Base-by-base conservation (phyloP, 352 stramenopile genomes). In the Thraustochytrium striatum region DNA sequence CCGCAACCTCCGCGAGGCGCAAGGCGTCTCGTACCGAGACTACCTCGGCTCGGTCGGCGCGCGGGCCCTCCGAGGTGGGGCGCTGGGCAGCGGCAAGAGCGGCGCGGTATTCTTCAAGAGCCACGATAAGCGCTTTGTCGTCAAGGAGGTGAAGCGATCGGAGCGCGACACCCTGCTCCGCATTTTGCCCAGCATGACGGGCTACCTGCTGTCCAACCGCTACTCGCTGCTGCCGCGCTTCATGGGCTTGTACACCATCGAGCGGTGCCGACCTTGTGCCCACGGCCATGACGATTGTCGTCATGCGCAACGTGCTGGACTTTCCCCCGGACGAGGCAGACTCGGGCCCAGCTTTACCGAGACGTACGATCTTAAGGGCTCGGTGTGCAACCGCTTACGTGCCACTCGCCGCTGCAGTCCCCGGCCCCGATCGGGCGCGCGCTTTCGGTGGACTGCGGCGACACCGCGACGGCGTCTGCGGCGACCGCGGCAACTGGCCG, bases 351-450 rank as follows among this genome's bases (percentile, higher is more conserved):
- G 3, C 44, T 38, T 81, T 32, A 72, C 1, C 19, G 58, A 57
- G 41, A 39, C 57, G 25, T 82, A 82, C 57, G 75, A 82, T 19
- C 43, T 82, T 0, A 82, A 82, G 47, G 75, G 75, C 1, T 82
- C 75, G n/a, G 65, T 75, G 35, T 43, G 61, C 39, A 75, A 75
- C 41, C 43, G 65, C 8, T 75, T 75, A 75, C 65, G 25, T 75
- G 11, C n/a, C n/a, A n/a, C 30, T 75, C 65, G 35, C 65, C 65
- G 1, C 61, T 32, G 41, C 43, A 50, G 32, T 33, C 59, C 9
- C 50, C 59, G 33, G 35, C 59, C 13, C 59, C 59, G 3, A 16
- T 52, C 21, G 3, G 3, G 16, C 59, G 59, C 21, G 53, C 7
- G 59, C 3, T 11, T 3, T 70, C 59, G 3, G 28, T 55, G 13